Evolutionary conservation across 352 stramenopile genomes (phyloP).

Genomic region (Phytophthora cryptogea): DNA sequence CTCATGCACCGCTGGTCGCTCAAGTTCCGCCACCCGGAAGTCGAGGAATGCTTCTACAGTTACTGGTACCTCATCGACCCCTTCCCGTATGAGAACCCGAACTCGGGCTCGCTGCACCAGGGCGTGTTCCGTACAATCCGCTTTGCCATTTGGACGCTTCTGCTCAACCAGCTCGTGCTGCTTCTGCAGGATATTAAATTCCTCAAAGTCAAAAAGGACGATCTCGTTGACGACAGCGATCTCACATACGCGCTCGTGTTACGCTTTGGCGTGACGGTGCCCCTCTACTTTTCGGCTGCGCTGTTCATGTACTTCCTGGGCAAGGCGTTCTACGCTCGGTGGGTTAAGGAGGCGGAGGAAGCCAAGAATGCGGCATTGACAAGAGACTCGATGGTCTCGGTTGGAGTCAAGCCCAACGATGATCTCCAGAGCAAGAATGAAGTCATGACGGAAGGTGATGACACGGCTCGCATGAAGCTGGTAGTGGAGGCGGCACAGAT

Average conservation of each 20-base stretch:
- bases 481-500: slow-evolving; percentile 54
- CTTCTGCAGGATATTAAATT: slow-evolving; percentile 83
- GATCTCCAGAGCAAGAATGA: slow-evolving; percentile 23
- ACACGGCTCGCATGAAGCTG: slow-evolving; percentile 42
- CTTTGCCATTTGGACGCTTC: slow-evolving; percentile 70
- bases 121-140: slow-evolving; percentile 78
- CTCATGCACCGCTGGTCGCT: slow-evolving; percentile 73
- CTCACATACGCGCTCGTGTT: slow-evolving; percentile 66
- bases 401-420: slow-evolving; percentile 27
- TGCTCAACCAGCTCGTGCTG: slow-evolving; percentile 77
- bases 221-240: slow-evolving; percentile 51
- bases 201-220: slow-evolving; percentile 61
- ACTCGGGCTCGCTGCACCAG: slow-evolving; percentile 71
- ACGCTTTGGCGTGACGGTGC: slow-evolving; percentile 74
- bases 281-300: slow-evolving; percentile 66
- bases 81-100: slow-evolving; percentile 84
- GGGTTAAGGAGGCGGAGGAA: slow-evolving; percentile 69
- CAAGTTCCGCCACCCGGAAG: slow-evolving; percentile 70
- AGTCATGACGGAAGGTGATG: slow-evolving; percentile 9
- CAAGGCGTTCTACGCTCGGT: slow-evolving; percentile 72
- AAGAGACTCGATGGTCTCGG: slow-evolving; percentile 35
- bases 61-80: slow-evolving; percentile 89
- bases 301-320: slow-evolving; percentile 83
- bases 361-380: slow-evolving; percentile 62
- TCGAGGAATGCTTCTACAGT: slow-evolving; percentile 83